Evolutionary conservation across 1,139 yeast genomes (phyloP).

Genomic region (Suhomyces atakaporum): DNA sequence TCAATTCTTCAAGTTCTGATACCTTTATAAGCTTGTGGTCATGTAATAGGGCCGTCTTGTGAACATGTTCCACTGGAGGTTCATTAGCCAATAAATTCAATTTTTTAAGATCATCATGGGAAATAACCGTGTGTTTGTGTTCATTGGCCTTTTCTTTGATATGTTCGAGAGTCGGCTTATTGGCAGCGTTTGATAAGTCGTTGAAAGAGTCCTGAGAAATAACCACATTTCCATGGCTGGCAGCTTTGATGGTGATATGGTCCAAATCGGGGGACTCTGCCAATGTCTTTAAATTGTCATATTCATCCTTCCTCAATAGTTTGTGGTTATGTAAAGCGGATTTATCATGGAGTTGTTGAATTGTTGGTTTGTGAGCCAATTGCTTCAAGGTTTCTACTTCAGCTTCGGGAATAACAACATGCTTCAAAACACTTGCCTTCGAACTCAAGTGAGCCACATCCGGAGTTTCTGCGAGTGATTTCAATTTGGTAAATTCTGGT

Average conservation of each 20-base stretch:
- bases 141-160: slow-evolving; percentile 15
- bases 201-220: slow-evolving; percentile 19
- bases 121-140: slow-evolving; percentile 8
- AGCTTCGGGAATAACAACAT: slow-evolving; percentile 20
- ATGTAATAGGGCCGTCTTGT: slow-evolving; percentile 3
- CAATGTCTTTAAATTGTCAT: slow-evolving; percentile 15
- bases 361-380: slow-evolving; percentile 17
- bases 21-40: slow-evolving; percentile 3
- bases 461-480: slow-evolving; percentile 21
- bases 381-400: slow-evolving; percentile 16
- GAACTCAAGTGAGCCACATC: slow-evolving; percentile 20
- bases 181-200: slow-evolving; percentile 13
- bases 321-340: slow-evolving; percentile 22
- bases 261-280: slow-evolving; percentile 32
- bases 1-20: slow-evolving; percentile 11
- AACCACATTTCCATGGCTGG: slow-evolving; percentile 19
- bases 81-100: slow-evolving; percentile 17
- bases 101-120: slow-evolving; percentile 14
- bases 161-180: slow-evolving; percentile 20
- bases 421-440: slow-evolving; percentile 17
- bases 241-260: slow-evolving; percentile 22
- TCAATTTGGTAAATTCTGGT: slow-evolving; percentile 9
- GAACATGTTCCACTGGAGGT: slow-evolving; percentile 20
- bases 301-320: slow-evolving; percentile 9
- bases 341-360: slow-evolving; percentile 27